Evolutionary conservation across 1,284 basidiomycete species (phyloP).

Genomic region (Meripilus lineatus): DNA sequence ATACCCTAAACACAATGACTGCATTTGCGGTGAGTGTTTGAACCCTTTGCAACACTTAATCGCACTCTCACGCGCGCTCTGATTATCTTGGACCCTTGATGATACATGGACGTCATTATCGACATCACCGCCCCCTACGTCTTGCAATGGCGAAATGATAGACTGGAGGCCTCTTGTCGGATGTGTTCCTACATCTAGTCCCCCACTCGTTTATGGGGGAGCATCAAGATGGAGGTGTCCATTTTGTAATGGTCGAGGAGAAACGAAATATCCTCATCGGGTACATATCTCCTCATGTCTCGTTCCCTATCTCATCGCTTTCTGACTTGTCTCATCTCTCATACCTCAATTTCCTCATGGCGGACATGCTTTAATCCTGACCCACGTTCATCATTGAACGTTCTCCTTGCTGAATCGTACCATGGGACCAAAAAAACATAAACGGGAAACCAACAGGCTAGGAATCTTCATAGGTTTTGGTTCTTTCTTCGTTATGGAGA

Average conservation of each 20-base stretch:
- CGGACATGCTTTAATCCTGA: too few relatives aligned
- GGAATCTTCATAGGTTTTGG: slow-evolving; percentile 83
- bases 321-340: slow-evolving; percentile 10
- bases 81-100: neutral
- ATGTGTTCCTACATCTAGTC: slow-evolving; percentile 86
- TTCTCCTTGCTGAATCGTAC: too few relatives aligned
- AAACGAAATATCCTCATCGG: slow-evolving; percentile 87
- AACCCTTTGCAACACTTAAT: neutral
- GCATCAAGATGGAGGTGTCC: slow-evolving; percentile 61
- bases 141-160: slow-evolving; percentile 27
- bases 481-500: slow-evolving; percentile 87
- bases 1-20: slow-evolving; percentile 89
- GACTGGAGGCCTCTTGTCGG: slow-evolving; percentile 86
- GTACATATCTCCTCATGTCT: slow-evolving; percentile 32
- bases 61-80: neutral
- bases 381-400: neutral
- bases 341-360: too few relatives aligned
- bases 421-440: too few relatives aligned
- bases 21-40: slow-evolving; percentile 65
- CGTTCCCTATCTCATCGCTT: neutral
- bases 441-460: slow-evolving; percentile 54
- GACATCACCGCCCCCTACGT: too few relatives aligned
- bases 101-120: neutral
- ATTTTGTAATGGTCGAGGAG: slow-evolving; percentile 80
- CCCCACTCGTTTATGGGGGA: slow-evolving; percentile 90